Evolutionary conservation across 805 yeast genomes (phyloP).

Genomic region (Kazachstania bromeliacearum): DNA sequence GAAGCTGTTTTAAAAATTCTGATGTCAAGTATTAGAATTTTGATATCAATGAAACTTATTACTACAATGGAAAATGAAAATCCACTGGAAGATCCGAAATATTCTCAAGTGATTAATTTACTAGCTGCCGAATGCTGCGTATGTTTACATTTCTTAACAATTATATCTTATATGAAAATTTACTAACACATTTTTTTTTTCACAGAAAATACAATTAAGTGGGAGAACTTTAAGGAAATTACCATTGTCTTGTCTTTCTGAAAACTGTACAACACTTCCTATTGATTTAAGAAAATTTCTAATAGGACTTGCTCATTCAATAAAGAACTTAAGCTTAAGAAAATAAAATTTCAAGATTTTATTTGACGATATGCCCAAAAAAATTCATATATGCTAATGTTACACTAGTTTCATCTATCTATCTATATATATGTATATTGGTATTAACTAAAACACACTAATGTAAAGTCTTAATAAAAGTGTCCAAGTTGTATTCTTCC

Average conservation of each 20-base stretch:
- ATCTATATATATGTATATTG: not conserved
- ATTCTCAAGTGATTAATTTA: slow-evolving; percentile 8
- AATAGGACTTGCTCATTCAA: slow-evolving; percentile 17
- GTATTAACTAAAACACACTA: slow-evolving; percentile 14
- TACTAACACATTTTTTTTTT: slow-evolving; percentile 1
- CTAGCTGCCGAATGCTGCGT: slow-evolving; percentile 21
- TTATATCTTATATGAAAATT: not conserved
- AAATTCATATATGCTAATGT: slow-evolving; percentile 4
- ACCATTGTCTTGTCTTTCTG: slow-evolving; percentile 24
- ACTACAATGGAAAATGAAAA: slow-evolving; percentile 1
- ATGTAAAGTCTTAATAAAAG: slow-evolving; percentile 73
- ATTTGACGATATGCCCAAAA: not conserved
- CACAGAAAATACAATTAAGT: slow-evolving; percentile 18
- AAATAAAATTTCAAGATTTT: not conserved
- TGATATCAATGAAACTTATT: slow-evolving; percentile 14
- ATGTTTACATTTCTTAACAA: slow-evolving; percentile 9
- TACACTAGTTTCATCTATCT: slow-evolving; percentile 3
- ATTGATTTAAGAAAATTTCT: slow-evolving; percentile 17
- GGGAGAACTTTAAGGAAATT: slow-evolving; percentile 26
- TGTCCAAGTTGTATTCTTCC: slow-evolving; percentile 91
- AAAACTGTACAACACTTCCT: slow-evolving; percentile 20
- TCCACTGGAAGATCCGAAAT: slow-evolving; percentile 4
- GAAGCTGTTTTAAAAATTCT: slow-evolving; percentile 27
- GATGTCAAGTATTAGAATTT: slow-evolving; percentile 20
- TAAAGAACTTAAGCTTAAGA: not conserved